phyloP scores from a whole-genome alignment of 495 filamentous ascomycete genomes.

The Margaritispora aquatica region DNA sequence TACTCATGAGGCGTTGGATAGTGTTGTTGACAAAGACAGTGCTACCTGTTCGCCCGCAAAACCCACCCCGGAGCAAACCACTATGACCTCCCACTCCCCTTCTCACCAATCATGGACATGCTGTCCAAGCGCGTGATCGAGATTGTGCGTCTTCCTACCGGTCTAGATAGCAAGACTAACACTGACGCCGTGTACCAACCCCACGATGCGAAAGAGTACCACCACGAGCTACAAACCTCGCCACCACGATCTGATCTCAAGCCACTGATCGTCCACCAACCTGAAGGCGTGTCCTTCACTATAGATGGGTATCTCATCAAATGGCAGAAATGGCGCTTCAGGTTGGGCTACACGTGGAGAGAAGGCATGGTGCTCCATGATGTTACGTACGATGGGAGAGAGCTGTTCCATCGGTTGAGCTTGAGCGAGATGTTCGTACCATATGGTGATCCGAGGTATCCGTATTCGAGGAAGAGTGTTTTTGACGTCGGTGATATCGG shows the following conservation, averaged over 20 bases:
- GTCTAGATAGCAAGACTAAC: slow-evolving; percentile 6
- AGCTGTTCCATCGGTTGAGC: slow-evolving; percentile 69
- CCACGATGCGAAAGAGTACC: slow-evolving; percentile 15
- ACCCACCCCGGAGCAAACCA: slow-evolving; percentile 18
- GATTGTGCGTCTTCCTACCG: slow-evolving; percentile 18
- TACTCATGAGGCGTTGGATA: background rate
- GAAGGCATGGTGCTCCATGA: slow-evolving; percentile 72
- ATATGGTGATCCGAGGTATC: slow-evolving; percentile 67
- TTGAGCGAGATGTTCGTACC: slow-evolving; percentile 76
- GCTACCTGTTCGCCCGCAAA: slow-evolving; percentile 15
- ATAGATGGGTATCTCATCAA: slow-evolving; percentile 42
- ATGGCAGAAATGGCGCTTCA: slow-evolving; percentile 68
- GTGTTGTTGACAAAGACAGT: slow-evolving; percentile 6
- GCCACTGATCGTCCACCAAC: slow-evolving; percentile 45
- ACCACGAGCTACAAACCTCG: slow-evolving; percentile 13
- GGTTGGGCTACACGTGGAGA: slow-evolving; percentile 66
- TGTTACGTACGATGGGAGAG: slow-evolving; percentile 53
- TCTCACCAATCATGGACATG: slow-evolving; percentile 19
- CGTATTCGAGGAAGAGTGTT: slow-evolving; percentile 67
- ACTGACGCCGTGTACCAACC: slow-evolving; percentile 7
- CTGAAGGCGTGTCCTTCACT: slow-evolving; percentile 44
- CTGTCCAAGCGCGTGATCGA: slow-evolving; percentile 8
- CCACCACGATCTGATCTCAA: slow-evolving; percentile 11
- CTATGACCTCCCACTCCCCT: slow-evolving; percentile 17
- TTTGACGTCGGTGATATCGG: slow-evolving; percentile 78